Evolutionary conservation across 148 eudicot genomes (phyloP), one percentile per base, ranked within the genome.

Genomic region (Rhododendron kiyosumense): DNA sequence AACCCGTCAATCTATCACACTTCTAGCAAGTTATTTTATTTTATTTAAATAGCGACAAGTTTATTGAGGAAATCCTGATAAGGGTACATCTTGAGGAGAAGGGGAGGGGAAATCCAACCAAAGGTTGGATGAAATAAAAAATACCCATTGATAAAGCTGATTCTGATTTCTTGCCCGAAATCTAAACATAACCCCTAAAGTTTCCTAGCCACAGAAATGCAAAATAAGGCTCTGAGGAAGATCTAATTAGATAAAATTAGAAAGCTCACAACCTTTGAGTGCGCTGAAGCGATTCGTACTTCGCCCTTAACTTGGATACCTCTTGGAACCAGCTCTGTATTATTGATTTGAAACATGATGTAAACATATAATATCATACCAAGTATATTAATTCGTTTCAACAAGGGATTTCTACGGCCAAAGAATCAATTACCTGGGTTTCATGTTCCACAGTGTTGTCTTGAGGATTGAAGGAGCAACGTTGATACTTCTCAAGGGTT

Each of bases 261-360:
- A 63, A 80, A 69, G 14, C 26, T 14, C 26, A 18, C 79, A 77
- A 96, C 99, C 99, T 95, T 89, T 96, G 99, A 78, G 91, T 87
- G 78, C 89, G 92, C 82, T 96, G 94, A 73, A 96, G 92, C 79
- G 93, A 86, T 90, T 94, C 96, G 78, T 88, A 96, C 86, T 94
- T 93, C 0, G 91, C 92, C 91, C 91, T 92, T 88, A 96, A 88
- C 85, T 90, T 92, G 2, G 94, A 88, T 26, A 95, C 90, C 90
- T 96, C 99, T 74, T 95, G 96, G 88, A 85, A 88, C 98, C 98
- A 95, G 84, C 93, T 93, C 99, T 94, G 91, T 49, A 73, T 75
- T 49, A 73, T 75, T 20, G 46, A 78, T n/a, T 86, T 54, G 43
- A 67, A 38, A 65, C 18, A 63, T 34, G 81, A 38, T 4, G 13